Base-by-base conservation (phyloP, 2,329 filamentous ascomycete genomes). In the Neonectria faginata region DNA sequence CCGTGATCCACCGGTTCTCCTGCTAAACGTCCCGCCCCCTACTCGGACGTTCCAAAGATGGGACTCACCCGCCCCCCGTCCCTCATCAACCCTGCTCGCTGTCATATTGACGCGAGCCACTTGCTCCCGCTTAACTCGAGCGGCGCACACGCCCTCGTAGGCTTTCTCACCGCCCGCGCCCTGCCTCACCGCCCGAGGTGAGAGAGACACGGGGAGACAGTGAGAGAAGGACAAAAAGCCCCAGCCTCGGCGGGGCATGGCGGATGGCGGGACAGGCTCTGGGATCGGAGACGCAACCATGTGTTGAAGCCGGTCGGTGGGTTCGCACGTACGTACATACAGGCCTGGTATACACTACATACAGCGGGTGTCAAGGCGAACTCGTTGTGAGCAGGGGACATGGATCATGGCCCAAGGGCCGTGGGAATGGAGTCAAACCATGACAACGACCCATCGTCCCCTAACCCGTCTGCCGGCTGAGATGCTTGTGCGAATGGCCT, bases 401-500 rank as follows among this genome's bases (percentile, higher is more conserved):
- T 14, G 33, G 31, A 31, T 31, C 25, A 51, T 31, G 47, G 47
- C 11, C 11, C 47, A 51, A 33, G 44, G 18, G 42, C 16, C 39
- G 39, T 18, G 39, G n/a, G 39, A n/a, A 42, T 20, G n/a, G n/a
- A 42, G n/a, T 42, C 16, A 11, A 29, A 51, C 41, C 48, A 29
- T 60, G 57, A 27, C 57, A 51, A 33, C 48, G 48, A 36, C 57
- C 57, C 57, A 60, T 60, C 39, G 36, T 45, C 41, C 48, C n/a
- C 36, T 39, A 39, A 60, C 52, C 57, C 57, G 51, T 25, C 39
- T 53, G 42, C 48, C 57, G 57, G 27, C 44, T 42, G 41, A 42
- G 42, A 55, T 55, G 58, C 44, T 22, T 56, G 22, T 61, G 42
- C 36, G 51, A 54, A 54, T 60, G 51, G 51, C 58, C 58, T 55